Evolutionary conservation across 768 basidiomycete genomes (phyloP), one percentile per base, ranked within the genome.

Genomic region (Gautieria morchelliformis): DNA sequence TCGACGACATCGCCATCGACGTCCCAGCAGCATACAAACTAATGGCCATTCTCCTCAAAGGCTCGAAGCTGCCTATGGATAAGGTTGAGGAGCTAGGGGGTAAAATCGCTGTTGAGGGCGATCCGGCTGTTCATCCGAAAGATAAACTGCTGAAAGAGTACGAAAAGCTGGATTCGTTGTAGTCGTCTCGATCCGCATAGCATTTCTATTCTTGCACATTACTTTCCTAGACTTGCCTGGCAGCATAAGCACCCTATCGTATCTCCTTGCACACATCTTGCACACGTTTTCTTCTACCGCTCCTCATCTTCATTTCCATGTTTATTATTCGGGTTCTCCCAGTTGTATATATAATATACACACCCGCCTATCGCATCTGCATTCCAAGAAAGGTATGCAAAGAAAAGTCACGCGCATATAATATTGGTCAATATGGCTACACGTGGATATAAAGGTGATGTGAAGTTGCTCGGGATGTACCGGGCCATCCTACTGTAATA

Each of bases 1-100:
- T 98, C 64, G 91, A 93, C 64, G 93, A 97, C 66, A 80, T 93
- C 58, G 84, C 86, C 32, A 85, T 93, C 63, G 93, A 98, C 68
- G 88, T 87, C 47, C 94, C 95, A 9, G 85, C 85, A 65, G 95
- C 93, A 0, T 85, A 86, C 73, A 69, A 77, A 44, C 80, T 84
- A 58, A 83, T 91, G 68, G 89, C 83, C 12, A 73, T 80, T 59
- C 81, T 95, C 73, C 70, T 95, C 58, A 83, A 79, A 67, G 84
- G 82, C 33, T 80, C 85, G 17, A 77, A 75, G 27, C 70, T 93
- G 52, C 47, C 46, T 20, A 47, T 30, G 42, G 41, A 59, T 19
- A 59, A 63, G 46, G 81, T 85, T 61, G 79, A 82, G 59, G 83
- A 81, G 60, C 74, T 75, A 20, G 67, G 58, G 17, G 59, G 59